Percentiles rank a stretch among this genome's conserved stretches.
phyloP scores from a whole-genome alignment of 2,329 filamentous ascomycete species.

The Venturia nashicola region DNA sequence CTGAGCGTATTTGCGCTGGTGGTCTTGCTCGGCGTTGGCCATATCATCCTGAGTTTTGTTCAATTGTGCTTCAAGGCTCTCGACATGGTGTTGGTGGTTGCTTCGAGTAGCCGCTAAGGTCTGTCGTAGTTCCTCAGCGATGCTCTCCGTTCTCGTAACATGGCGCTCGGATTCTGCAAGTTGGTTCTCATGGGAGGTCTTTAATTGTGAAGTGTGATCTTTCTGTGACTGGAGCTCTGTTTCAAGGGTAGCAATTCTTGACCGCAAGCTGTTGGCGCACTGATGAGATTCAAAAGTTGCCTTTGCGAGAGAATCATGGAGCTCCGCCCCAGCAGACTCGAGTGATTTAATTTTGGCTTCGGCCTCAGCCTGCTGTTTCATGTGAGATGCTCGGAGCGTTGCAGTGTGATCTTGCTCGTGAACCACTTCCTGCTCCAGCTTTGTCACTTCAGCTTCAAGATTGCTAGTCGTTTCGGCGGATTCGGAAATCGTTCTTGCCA shows the following conservation, averaged over 20 bases:
- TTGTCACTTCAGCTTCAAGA: background rate
- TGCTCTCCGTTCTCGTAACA: background rate
- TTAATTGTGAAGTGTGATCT: background rate
- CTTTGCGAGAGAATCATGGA: background rate
- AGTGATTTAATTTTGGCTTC: background rate
- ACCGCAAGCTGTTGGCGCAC: background rate
- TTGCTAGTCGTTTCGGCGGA: background rate
- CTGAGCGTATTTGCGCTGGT: background rate
- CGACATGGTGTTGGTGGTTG: background rate
- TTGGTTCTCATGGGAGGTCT: background rate
- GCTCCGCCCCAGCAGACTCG: background rate
- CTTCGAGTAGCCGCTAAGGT: background rate
- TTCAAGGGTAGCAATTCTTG: background rate
- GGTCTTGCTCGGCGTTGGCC: background rate
- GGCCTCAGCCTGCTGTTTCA: background rate
- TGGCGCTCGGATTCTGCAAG: background rate
- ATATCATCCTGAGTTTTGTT: background rate
- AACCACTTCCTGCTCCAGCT: background rate
- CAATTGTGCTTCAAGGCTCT: background rate
- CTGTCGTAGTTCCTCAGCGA: background rate
- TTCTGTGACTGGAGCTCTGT: background rate
- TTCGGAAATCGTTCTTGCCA: background rate
- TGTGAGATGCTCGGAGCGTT: background rate
- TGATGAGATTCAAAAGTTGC: background rate
- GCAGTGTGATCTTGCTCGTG: background rate